Conservation (phyloP, 768 basidiomycete genomes). For the Calocera viscosa region DNA sequence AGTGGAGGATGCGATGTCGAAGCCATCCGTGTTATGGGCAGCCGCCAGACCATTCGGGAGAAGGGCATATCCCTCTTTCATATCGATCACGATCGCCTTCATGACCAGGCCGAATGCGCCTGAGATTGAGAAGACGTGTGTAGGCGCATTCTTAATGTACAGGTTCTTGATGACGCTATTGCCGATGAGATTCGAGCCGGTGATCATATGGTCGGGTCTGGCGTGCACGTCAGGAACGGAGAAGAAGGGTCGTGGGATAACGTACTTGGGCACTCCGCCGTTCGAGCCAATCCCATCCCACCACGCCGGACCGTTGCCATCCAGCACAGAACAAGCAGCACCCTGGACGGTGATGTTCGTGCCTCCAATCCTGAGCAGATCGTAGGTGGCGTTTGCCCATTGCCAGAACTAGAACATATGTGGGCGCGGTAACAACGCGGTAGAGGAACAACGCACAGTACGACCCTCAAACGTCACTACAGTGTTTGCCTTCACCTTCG, state of each 20-base stretch:
- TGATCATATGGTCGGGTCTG: slow-evolving; percentile 18
- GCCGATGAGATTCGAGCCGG: slow-evolving; percentile 14
- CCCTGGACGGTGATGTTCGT: slow-evolving; percentile 16
- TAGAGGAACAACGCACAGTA: background rate
- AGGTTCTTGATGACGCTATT: slow-evolving; percentile 18
- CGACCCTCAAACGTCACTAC: slow-evolving; percentile 14
- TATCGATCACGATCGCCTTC: slow-evolving; percentile 15
- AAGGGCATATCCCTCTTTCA: slow-evolving; percentile 14
- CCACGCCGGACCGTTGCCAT: slow-evolving; percentile 17
- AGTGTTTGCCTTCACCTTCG: slow-evolving; percentile 13
- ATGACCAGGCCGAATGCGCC: slow-evolving; percentile 15
- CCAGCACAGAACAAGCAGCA: slow-evolving; percentile 15
- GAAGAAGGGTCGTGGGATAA: background rate
- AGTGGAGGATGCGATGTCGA: slow-evolving; percentile 12
- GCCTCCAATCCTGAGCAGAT: slow-evolving; percentile 15
- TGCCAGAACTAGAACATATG: slow-evolving; percentile 6
- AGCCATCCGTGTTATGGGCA: slow-evolving; percentile 16
- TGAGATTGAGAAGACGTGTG: slow-evolving; percentile 15
- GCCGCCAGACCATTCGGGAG: slow-evolving; percentile 12
- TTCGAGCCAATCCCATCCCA: slow-evolving; percentile 17
- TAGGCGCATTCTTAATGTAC: slow-evolving; percentile 13
- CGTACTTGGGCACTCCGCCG: slow-evolving; percentile 14
- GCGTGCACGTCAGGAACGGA: background rate
- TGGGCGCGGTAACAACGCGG: background rate
- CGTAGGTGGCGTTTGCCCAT: slow-evolving; percentile 14